Base-by-base conservation (phyloP, 2,329 filamentous ascomycete species). In the Cercospora janseana region DNA sequence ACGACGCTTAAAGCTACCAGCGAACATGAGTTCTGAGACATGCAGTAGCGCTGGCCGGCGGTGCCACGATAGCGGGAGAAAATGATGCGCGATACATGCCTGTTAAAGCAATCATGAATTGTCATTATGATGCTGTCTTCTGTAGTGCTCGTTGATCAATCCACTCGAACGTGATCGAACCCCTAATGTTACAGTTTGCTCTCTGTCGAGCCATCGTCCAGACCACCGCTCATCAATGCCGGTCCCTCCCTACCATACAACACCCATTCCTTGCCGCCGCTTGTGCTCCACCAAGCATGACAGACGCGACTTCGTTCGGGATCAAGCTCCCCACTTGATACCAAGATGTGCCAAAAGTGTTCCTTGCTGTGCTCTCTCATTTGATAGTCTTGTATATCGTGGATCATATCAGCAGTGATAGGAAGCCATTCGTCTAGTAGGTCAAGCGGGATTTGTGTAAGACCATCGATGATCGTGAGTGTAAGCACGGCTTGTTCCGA, bases 281-380 rank as follows among this genome's bases (percentile, higher is more conserved):
- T 67, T 66, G 81, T 71, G 70, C 83, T 87, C 91, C 91, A 95
- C 91, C 91, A 96, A 2, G 82, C 81, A 13, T 95, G 86, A 41
- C 86, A 89, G 24, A 87, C 78, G 31, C 85, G 81, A 5, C 88
- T 85, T 52, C 89, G 79, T 65, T 94, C 87, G 18, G 94, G 85
- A 69, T 95, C 90, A 82, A 95, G 86, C 71, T 95, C 89, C 3
- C 89, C 89, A 60, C 55, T 79, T 13, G 41, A 83, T 31, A 84
- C 84, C 7, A 95, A 70, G 2, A 89, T 79, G 51, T 93, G 84
- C 83, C 87, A 90, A 67, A 94, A 86, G 42, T 89, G 76, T 56
- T 82, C 78, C 63, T 83, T 82, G 28, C 84, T 87, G 2, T 75
- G 72, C 38, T 83, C 78, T 34, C 83, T 77, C 74, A 91, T 81